Evolutionary conservation across 2,329 filamentous ascomycete genomes (phyloP), one percentile per base, ranked within the genome.

Genomic region (Talaromyces sp.): DNA sequence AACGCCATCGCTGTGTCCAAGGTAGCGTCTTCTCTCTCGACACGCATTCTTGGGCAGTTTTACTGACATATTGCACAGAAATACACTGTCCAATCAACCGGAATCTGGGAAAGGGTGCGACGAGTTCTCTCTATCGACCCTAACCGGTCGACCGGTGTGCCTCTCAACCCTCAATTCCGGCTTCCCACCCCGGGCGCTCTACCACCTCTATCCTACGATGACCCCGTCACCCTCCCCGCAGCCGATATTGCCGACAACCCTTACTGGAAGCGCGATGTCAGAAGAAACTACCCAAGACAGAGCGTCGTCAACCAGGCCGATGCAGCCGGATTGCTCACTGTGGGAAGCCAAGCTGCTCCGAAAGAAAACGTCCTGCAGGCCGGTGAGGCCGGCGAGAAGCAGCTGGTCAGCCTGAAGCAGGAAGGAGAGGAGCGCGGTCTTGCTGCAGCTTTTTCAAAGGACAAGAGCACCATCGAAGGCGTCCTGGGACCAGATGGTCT

Each of bases 191-290:
- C 89, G 10, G 91, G 89, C 66, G 82, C 80, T 66, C 80, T 86
- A 70, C 87, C 91, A 69, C 90, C 91, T 38, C 78, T 84, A 60
- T 76, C 76, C 62, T 95, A 93, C 80, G 86, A 90, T 74, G 91
- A 96, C 74, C 90, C 90, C 24, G 89, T 93, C 62, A 96, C 91
- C 14, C 62, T 89, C 0, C 91, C 91, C n/a, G 90, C 91, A 2
- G 90, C 84, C 67, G 91, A 96, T 74, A 87, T 96, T 69, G 91
- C 91, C 69, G 90, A 93, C 76, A 96, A 96, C 79, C 86, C 91
- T 41, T 96, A 97, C 81, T 99, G 92, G 91, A 96, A 96, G 83
- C 92, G 95, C 70, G 95, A 99, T 73, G 77, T 81, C 63, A 89
- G 95, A 69, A 86, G 95, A 70, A 83, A 83, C 70, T 98, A 98